phyloP scores from a whole-genome alignment of 345 rosid species.

The Erucastrum elatum region DNA sequence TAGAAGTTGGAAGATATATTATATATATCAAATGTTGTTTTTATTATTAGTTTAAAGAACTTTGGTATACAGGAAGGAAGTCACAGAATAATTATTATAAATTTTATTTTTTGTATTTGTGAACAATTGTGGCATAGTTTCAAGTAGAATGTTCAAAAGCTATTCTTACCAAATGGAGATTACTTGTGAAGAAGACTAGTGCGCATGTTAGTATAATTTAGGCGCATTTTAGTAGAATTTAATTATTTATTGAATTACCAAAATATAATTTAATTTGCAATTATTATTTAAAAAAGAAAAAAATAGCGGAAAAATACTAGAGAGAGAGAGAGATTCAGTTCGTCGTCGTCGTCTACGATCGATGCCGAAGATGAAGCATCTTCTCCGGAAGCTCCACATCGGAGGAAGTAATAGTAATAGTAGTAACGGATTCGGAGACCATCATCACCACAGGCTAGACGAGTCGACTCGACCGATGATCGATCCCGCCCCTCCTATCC shows the following conservation, averaged over 20 bases:
- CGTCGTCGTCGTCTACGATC: constrained; percentile 57
- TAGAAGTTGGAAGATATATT: constrained; percentile 9
- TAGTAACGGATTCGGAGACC: constrained; percentile 62
- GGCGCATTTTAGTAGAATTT: constrained; percentile 49
- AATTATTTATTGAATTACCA: no score
- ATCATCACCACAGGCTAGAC: constrained; percentile 59
- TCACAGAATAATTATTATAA: background rate
- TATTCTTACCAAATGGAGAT: constrained; percentile 41
- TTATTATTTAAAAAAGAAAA: background rate
- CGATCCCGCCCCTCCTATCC: constrained; percentile 46
- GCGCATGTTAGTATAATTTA: constrained; percentile 71
- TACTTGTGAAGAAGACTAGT: constrained; percentile 52
- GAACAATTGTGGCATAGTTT: background rate
- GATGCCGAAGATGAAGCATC: constrained; percentile 96
- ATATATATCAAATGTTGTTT: constrained; percentile 32
- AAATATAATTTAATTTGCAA: background rate
- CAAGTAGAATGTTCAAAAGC: constrained; percentile 19
- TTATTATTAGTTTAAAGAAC: constrained; percentile 27
- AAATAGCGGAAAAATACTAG: background rate
- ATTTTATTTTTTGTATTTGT: background rate
- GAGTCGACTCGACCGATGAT: constrained; percentile 46
- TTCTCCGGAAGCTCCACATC: constrained; percentile 87
- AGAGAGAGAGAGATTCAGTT: constrained; percentile 27
- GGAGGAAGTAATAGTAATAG: constrained; percentile 87
- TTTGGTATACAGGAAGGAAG: constrained; percentile 28